Evolutionary conservation across 2,329 filamentous ascomycete species (phyloP).

Genomic region (Fusarium pininemorale): DNA sequence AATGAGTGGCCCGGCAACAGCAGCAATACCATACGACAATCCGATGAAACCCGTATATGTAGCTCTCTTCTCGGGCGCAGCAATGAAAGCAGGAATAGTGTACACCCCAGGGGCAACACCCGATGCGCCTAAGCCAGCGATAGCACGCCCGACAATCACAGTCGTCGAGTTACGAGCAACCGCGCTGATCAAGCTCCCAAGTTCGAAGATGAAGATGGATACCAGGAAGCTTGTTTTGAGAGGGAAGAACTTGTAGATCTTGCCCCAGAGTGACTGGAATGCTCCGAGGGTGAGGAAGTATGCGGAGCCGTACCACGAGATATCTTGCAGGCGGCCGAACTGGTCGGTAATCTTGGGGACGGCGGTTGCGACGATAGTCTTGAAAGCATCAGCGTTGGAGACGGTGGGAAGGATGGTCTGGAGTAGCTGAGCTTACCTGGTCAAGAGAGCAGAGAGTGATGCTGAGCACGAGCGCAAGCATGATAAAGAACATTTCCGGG

Average conservation of each 20-base stretch:
- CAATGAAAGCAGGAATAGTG: slow-evolving; percentile 54
- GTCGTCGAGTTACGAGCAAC: slow-evolving; percentile 55
- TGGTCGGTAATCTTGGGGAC: slow-evolving; percentile 65
- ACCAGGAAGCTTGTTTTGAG: slow-evolving; percentile 59
- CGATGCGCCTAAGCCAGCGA: slow-evolving; percentile 58
- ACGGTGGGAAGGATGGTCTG: fast-evolving
- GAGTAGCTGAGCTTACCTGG: neutral
- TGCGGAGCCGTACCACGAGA: slow-evolving; percentile 67
- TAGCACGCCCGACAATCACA: slow-evolving; percentile 61
- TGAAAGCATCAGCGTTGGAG: fast-evolving
- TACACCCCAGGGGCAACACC: slow-evolving; percentile 59
- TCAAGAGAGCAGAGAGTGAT: neutral
- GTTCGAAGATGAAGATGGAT: slow-evolving; percentile 60
- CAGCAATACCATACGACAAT: neutral
- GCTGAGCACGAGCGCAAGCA: neutral
- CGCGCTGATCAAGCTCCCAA: slow-evolving; percentile 62
- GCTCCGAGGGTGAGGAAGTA: slow-evolving; percentile 42
- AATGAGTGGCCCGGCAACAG: neutral
- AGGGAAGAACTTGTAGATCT: slow-evolving; percentile 60
- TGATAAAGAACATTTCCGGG: neutral
- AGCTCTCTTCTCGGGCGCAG: neutral
- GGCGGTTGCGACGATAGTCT: slow-evolving; percentile 39
- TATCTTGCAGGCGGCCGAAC: slow-evolving; percentile 59
- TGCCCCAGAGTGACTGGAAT: slow-evolving; percentile 45
- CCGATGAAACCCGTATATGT: neutral